phyloP scores from a whole-genome alignment of 225 moss, liverwort and hornwort species.

The Pleurozium schreberi region DNA sequence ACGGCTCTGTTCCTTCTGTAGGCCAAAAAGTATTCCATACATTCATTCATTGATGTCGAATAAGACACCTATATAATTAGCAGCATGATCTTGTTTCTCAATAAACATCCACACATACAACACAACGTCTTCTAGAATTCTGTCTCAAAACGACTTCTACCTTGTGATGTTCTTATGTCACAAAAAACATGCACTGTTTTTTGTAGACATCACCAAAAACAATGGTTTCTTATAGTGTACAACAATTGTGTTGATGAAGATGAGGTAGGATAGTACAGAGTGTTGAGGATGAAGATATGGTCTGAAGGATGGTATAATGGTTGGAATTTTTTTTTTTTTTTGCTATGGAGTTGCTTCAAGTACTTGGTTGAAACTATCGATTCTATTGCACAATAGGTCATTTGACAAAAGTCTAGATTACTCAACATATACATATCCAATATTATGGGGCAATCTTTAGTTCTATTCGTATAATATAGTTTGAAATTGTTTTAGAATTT shows the following conservation, averaged over 20 bases:
- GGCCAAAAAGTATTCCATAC: no score
- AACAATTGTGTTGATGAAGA: background rate
- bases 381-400: background rate
- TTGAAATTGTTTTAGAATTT: background rate
- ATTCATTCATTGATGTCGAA: no score
- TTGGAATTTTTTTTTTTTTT: background rate
- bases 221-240: no score
- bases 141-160: no score
- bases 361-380: background rate
- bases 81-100: no score
- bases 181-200: no score
- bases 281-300: background rate
- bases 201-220: no score
- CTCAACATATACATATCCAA: background rate
- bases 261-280: background rate
- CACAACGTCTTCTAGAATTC: no score
- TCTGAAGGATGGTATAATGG: fast-evolving
- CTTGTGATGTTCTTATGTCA: no score
- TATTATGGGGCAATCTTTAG: background rate
- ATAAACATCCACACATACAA: no score
- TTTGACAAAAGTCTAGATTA: background rate
- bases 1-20: no score
- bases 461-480: background rate
- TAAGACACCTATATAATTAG: no score
- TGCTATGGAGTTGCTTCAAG: fast-evolving